Evolutionary conservation across 208 protist species (phyloP), one percentile per base, ranked within the genome.

Genomic region (Trypanosoma lewisi): DNA sequence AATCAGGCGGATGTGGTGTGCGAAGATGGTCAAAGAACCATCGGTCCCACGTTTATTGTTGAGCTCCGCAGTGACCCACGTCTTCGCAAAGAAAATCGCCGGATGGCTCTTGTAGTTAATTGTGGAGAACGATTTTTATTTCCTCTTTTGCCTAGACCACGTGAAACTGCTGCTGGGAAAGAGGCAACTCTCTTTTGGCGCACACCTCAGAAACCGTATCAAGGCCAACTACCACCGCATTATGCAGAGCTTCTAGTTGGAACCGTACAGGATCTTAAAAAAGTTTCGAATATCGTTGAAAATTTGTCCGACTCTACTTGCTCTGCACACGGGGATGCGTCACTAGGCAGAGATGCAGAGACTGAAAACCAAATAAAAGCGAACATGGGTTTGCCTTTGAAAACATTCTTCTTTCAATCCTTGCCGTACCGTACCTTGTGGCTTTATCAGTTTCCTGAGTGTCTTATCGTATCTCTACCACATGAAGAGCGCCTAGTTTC

Each of bases 401-500:
- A 54, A 16, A 74, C 62, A 6, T 78, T 53, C 34, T 77, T 80
- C 44, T 83, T 88, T 47, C 63, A 77, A 47, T 75, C 83, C 1
- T 42, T 93, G 4, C 86, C 86, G 11, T 89, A 75, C 56, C 78
- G 77, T 57, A 33, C 82, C 17, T 54, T 88, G 36, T 93, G 86
- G 83, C 73, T 85, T 4, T 63, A 60, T 23, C 58, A 71, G 41
- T 48, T 71, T 45, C 37, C 45, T 14, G 64, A 68, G 0, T 52
- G 61, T 23, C 30, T 94, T 34, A 59, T 91, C 16, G 77, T 83
- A 16, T 89, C 80, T 1, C 67, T 94, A 11, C 78, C 88, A 5
- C 90, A 77, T 68, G 88, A 94, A 55, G 88, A 94, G 64, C 75
- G 84, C 8, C 5, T 94, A 9, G 41, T 91, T 11, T 82, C 80